Evolutionary conservation across 2,329 filamentous ascomycete genomes (phyloP).

Genomic region (Cryphonectria nitschkei): DNA sequence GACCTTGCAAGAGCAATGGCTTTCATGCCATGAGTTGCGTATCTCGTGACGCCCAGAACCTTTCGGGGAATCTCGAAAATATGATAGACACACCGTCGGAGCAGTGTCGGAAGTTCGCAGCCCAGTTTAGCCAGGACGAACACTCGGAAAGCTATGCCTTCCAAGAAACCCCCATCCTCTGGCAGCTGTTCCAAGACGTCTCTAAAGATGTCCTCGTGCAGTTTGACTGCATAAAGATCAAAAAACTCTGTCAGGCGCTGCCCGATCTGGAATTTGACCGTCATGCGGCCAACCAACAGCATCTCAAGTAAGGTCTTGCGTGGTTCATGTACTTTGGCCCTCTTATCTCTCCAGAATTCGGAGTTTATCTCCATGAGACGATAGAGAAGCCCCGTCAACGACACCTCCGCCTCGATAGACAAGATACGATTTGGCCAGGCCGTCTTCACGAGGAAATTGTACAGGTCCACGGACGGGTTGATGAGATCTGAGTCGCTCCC

Average conservation of each 20-base stretch:
- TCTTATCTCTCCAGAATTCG: constrained; percentile 61
- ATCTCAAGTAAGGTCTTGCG: constrained; percentile 42
- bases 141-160: constrained; percentile 85
- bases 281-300: constrained; percentile 66
- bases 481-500: constrained; percentile 56
- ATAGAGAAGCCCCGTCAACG: constrained; percentile 70
- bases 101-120: constrained; percentile 80
- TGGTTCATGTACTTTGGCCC: constrained; percentile 46
- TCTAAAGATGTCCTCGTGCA: constrained; percentile 82
- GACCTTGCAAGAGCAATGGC: constrained; percentile 68
- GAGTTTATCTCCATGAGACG: constrained; percentile 68
- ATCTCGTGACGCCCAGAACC: constrained; percentile 64
- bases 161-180: constrained; percentile 67
- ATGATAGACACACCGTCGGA: constrained; percentile 87
- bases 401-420: constrained; percentile 69
- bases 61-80: constrained; percentile 89
- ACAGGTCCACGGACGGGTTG: constrained; percentile 74
- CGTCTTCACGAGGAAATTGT: constrained; percentile 73
- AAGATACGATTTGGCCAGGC: constrained; percentile 70
- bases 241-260: constrained; percentile 75
- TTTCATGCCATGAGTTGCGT: constrained; percentile 74
- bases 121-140: constrained; percentile 77
- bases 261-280: constrained; percentile 77
- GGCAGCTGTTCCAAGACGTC: constrained; percentile 85
- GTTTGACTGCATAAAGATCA: constrained; percentile 75